Evolutionary conservation across 1,284 basidiomycete species (phyloP).

Genomic region (Ceratobasidium sp.): DNA sequence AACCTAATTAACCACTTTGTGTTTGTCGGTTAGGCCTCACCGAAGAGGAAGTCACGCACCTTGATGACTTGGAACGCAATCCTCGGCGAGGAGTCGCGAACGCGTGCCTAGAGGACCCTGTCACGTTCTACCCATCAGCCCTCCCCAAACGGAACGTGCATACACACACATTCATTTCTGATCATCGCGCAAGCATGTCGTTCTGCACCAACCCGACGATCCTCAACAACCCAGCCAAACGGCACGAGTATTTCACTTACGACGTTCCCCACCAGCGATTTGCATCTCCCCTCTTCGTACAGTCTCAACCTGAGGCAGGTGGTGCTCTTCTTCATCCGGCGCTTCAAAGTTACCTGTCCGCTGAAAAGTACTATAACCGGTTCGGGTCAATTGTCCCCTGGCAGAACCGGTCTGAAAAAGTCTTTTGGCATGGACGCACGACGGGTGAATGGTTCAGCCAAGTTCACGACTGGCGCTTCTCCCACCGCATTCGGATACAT

Average conservation of each 20-base stretch:
- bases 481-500: conserved; percentile 51
- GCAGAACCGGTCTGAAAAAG: conserved; percentile 51
- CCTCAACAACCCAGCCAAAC: conserved; percentile 39
- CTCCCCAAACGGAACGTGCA: conserved; percentile 29
- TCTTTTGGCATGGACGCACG: conserved; percentile 54
- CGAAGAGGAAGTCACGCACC: conserved; percentile 49
- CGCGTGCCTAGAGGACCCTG: conserved; percentile 48
- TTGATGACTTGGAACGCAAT: conserved; percentile 51
- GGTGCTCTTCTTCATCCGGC: conserved; percentile 50
- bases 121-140: conserved; percentile 46
- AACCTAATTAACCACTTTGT: neutral
- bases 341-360: conserved; percentile 49
- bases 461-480: conserved; percentile 44
- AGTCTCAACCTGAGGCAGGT: conserved; percentile 46
- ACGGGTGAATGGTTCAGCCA: conserved; percentile 52
- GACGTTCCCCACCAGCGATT: conserved; percentile 47
- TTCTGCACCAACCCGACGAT: conserved; percentile 55
- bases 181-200: conserved; percentile 56
- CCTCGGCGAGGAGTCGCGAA: conserved; percentile 46
- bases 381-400: conserved; percentile 47
- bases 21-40: conserved; percentile 49
- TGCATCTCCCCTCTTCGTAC: conserved; percentile 51
- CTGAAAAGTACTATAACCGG: conserved; percentile 39
- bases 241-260: conserved; percentile 47
- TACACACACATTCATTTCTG: conserved; percentile 51